Evolutionary conservation across 495 filamentous ascomycete species (phyloP).

Genomic region (Lophiostoma macrostomum): DNA sequence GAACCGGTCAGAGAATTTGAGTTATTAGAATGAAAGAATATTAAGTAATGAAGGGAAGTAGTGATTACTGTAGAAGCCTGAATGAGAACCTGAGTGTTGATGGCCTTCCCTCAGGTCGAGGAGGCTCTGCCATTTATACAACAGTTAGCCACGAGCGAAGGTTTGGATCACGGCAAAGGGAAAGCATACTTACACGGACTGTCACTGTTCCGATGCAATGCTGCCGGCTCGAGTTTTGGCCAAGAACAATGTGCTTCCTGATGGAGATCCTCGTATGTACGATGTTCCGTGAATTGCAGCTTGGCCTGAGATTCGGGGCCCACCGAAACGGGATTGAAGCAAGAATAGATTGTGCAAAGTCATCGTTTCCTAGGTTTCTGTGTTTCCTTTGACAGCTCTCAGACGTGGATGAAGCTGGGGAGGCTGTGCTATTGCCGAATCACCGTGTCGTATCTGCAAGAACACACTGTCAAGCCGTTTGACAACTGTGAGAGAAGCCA

Average conservation of each 20-base stretch:
- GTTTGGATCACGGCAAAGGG: too few species aligned
- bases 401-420: background rate
- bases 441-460: too few species aligned
- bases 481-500: background rate
- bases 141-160: too few species aligned
- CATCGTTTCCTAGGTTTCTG: background rate
- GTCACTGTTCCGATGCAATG: background rate
- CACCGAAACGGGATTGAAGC: constrained; percentile 3
- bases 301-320: background rate
- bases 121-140: constrained; percentile 12
- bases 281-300: background rate
- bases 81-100: constrained; percentile 23
- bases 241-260: constrained; percentile 1
- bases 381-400: background rate
- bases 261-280: background rate
- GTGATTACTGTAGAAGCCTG: constrained; percentile 26
- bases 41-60: constrained; percentile 14
- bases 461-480: too few species aligned
- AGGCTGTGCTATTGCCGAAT: background rate
- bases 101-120: background rate
- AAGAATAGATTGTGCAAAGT: constrained; percentile 8
- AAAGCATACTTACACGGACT: too few species aligned
- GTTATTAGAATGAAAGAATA: too few species aligned
- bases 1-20: constrained; percentile 30
- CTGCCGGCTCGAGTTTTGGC: constrained; percentile 13